Percentiles rank a stretch among this genome's conserved stretches.
phyloP scores from a whole-genome alignment of 805 yeast species.

The Nakazawaea sp. region DNA sequence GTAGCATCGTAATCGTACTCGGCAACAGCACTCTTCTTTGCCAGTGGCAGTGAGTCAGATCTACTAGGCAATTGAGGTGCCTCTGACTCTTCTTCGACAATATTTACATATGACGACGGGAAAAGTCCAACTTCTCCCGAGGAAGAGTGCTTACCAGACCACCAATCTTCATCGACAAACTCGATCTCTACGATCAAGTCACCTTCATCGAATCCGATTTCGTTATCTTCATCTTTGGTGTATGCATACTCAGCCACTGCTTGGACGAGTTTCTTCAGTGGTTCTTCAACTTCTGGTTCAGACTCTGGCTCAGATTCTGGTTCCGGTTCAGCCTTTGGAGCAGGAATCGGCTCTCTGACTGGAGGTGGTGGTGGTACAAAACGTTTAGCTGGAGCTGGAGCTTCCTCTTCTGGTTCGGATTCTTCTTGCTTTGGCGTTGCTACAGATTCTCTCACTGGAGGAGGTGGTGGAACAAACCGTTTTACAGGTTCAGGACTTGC shows the following conservation, averaged over 20 bases:
- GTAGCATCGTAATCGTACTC: constrained; percentile 80
- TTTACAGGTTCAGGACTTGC: constrained; percentile 11
- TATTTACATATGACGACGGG: constrained; percentile 47
- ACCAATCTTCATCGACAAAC: constrained; percentile 72
- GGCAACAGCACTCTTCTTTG: constrained; percentile 49
- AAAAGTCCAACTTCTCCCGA: constrained; percentile 45
- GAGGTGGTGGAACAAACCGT: constrained; percentile 5
- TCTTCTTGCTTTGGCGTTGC: constrained; percentile 17
- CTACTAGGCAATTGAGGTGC: not conserved
- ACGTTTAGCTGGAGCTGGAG: constrained; percentile 6
- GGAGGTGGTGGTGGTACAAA: constrained; percentile 12
- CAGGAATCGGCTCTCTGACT: constrained; percentile 15
- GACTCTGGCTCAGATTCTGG: constrained; percentile 20
- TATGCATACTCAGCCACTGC: constrained; percentile 85
- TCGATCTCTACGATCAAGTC: constrained; percentile 62
- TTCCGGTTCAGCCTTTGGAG: constrained; percentile 18
- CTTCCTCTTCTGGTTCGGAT: constrained; percentile 14
- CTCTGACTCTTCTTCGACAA: constrained; percentile 21
- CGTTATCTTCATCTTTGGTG: constrained; percentile 71
- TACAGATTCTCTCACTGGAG: constrained; percentile 9
- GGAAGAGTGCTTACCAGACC: constrained; percentile 31
- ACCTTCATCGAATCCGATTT: constrained; percentile 60
- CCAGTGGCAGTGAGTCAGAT: no score
- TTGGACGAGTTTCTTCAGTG: constrained; percentile 17
- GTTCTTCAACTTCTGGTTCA: constrained; percentile 13